Conservation (phyloP, 257 asterid species). For the Eustoma russellianum region DNA sequence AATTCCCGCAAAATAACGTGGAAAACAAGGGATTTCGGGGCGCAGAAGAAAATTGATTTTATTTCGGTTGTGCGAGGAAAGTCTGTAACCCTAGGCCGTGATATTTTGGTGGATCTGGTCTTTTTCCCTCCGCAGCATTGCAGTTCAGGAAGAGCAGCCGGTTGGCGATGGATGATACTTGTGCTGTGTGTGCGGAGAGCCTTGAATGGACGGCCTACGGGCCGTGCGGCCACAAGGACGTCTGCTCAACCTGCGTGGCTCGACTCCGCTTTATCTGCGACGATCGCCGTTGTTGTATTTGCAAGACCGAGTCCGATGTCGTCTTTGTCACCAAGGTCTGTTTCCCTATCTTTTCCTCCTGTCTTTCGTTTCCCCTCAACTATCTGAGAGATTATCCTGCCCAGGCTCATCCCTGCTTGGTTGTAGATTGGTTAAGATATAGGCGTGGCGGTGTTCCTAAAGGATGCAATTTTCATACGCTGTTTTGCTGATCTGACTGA, state of each 20-base stretch:
- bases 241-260: slow-evolving; percentile 95
- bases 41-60: too few species aligned
- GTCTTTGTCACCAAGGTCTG: slow-evolving; percentile 85
- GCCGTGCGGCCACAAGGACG: slow-evolving; percentile 93
- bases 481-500: not conserved
- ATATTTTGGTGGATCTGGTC: too few species aligned
- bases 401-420: too few species aligned
- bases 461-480: not conserved
- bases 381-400: too few species aligned
- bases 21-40: too few species aligned
- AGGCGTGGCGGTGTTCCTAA: not conserved
- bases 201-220: slow-evolving; percentile 98
- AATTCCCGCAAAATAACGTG: too few species aligned
- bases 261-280: slow-evolving; percentile 96
- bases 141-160: too few species aligned
- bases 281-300: slow-evolving; percentile 92
- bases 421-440: too few species aligned
- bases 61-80: too few species aligned
- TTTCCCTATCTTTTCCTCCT: not conserved
- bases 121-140: too few species aligned
- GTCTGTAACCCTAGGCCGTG: too few species aligned
- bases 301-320: slow-evolving; percentile 66
- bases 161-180: slow-evolving; percentile 77
- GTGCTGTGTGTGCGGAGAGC: slow-evolving; percentile 94
- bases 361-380: not conserved